phyloP scores from a whole-genome alignment of 257 asterid species.

The Solanum virginianum region DNA sequence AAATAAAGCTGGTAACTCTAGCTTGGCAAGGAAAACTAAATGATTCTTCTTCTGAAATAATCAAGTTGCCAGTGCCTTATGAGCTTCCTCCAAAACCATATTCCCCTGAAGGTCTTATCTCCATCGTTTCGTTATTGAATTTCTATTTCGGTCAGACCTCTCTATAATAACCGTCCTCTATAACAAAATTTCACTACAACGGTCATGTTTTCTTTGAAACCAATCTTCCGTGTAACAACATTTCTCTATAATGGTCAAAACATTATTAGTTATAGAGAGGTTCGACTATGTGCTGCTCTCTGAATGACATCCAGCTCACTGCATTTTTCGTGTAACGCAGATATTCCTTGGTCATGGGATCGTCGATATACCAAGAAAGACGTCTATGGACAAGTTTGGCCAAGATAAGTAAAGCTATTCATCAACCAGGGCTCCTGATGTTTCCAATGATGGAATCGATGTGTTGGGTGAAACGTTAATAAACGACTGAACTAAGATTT shows the following conservation, averaged over 20 bases:
- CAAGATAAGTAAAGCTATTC: constrained; percentile 51
- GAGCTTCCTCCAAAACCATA: constrained; percentile 86
- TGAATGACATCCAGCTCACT: not conserved
- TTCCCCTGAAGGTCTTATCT: constrained; percentile 41
- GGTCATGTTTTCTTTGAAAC: not conserved
- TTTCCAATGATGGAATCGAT: not conserved
- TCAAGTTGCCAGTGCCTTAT: constrained; percentile 74
- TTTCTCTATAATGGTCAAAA: not conserved
- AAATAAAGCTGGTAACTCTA: constrained; percentile 50
- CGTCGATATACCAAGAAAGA: constrained; percentile 68
- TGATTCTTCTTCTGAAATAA: constrained; percentile 27
- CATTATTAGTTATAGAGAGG: not conserved
- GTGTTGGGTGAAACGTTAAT: not conserved
- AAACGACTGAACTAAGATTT: not conserved
- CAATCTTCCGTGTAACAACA: not conserved
- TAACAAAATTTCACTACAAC: not conserved
- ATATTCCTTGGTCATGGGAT: constrained; percentile 99
- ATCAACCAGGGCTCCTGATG: constrained; percentile 35
- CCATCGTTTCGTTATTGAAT: not conserved
- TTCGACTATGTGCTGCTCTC: not conserved
- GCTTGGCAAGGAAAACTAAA: constrained; percentile 41
- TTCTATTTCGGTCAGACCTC: not conserved
- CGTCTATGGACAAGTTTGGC: constrained; percentile 83
- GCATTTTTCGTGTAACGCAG: constrained; percentile 19
- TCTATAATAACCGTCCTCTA: not conserved